Evolutionary conservation across 2,329 filamentous ascomycete genomes (phyloP).

Genomic region (Hypomyces perniciosus): DNA sequence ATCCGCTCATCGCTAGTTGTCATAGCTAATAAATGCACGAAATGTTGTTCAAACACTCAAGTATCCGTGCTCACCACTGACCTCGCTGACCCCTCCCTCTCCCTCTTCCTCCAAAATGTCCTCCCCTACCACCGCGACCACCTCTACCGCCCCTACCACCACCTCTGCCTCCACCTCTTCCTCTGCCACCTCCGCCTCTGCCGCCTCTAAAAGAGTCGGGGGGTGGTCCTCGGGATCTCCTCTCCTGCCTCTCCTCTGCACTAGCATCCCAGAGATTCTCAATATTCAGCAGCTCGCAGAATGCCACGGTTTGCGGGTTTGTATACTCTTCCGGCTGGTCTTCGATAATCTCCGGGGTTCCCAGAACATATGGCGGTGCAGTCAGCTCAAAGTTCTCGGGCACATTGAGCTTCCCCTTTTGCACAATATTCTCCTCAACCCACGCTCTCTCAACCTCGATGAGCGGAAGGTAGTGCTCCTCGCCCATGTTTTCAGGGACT

Average conservation of each 20-base stretch:
- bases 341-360: conserved; percentile 49
- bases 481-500: conserved; percentile 56
- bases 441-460: conserved; percentile 70
- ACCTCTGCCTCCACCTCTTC: conserved; percentile 31
- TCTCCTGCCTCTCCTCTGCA: conserved; percentile 61
- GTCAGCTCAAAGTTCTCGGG: conserved; percentile 74
- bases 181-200: conserved; percentile 30
- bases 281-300: conserved; percentile 73
- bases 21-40: no score
- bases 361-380: conserved; percentile 62
- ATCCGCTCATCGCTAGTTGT: no score
- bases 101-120: neutral
- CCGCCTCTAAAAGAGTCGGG: conserved; percentile 29
- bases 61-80: neutral
- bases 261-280: conserved; percentile 67
- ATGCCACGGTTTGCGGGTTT: conserved; percentile 78
- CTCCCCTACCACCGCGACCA: neutral
- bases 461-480: conserved; percentile 59
- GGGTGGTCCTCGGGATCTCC: conserved; percentile 53
- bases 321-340: conserved; percentile 74
- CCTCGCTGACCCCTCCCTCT: conserved; percentile 4
- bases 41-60: no score
- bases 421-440: conserved; percentile 71
- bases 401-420: conserved; percentile 55
- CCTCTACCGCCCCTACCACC: conserved; percentile 31